Evolutionary conservation across 345 rosid species (phyloP).

Genomic region (Salix suchowensis): DNA sequence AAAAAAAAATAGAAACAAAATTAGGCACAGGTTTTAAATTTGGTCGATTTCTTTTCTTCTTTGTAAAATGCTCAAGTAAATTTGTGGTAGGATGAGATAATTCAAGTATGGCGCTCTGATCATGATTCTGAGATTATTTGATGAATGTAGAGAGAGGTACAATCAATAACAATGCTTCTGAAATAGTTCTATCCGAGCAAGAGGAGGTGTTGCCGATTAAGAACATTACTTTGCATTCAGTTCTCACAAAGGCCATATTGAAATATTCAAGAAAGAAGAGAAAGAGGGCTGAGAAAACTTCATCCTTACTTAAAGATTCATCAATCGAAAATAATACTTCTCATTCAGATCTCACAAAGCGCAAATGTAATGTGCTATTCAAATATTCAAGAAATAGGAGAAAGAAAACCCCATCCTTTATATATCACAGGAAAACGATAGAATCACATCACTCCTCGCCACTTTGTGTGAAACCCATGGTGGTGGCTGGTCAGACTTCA

Average conservation of each 20-base stretch:
- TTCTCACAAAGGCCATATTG: neutral
- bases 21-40: neutral
- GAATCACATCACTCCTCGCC: neutral
- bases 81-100: neutral
- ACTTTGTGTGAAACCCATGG: constrained; percentile 4
- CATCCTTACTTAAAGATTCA: neutral
- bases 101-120: neutral
- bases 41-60: neutral
- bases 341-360: neutral
- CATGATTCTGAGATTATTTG: neutral
- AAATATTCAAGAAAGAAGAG: neutral
- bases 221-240: neutral
- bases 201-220: neutral
- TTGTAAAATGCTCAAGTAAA: neutral
- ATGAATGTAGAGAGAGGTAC: neutral
- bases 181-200: neutral
- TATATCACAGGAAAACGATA: constrained; percentile 3
- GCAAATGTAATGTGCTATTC: constrained; percentile 2
- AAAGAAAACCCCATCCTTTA: neutral
- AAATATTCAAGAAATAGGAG: neutral
- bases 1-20: too few species aligned
- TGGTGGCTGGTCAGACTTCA: constrained; percentile 2
- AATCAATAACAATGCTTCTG: neutral
- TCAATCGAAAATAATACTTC: neutral
- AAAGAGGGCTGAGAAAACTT: neutral